Evolutionary conservation across 108 stramenopile species (phyloP).

Genomic region (Skeletonema marinoi): DNA sequence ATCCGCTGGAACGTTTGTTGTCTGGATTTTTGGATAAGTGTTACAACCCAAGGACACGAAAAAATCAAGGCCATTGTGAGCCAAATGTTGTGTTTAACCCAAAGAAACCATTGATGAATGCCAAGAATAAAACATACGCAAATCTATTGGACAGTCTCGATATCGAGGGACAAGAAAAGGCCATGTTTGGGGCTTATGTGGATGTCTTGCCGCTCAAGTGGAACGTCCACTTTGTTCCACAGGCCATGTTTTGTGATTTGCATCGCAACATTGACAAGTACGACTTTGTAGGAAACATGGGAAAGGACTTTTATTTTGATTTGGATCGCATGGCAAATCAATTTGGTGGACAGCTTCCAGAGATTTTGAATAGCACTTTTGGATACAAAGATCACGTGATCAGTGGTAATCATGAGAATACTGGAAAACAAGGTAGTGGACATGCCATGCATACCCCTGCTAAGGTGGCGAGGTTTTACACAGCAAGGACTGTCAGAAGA

Average conservation of each 20-base stretch:
- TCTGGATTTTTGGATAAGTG: constrained; percentile 68
- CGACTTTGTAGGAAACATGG: constrained; percentile 65
- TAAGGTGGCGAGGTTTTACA: constrained; percentile 52
- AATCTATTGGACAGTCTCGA: constrained; percentile 10
- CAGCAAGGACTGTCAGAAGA: constrained; percentile 51
- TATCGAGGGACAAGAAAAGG: constrained; percentile 23
- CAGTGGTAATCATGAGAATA: background rate
- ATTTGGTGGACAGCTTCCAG: constrained; percentile 20
- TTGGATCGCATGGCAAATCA: constrained; percentile 38
- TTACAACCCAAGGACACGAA: constrained; percentile 21
- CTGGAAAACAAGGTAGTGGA: constrained; percentile 15
- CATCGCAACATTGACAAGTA: constrained; percentile 51
- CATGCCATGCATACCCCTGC: constrained; percentile 29
- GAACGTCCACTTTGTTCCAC: constrained; percentile 70
- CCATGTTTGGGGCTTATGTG: constrained; percentile 60
- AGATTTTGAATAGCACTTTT: constrained; percentile 33
- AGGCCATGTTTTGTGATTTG: constrained; percentile 59
- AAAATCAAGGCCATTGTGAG: constrained; percentile 45
- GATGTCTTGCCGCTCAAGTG: constrained; percentile 65
- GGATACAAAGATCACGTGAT: constrained; percentile 5
- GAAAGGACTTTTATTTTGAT: constrained; percentile 31
- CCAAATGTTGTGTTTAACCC: constrained; percentile 40
- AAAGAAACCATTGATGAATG: constrained; percentile 7
- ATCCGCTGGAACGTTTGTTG: constrained; percentile 71
- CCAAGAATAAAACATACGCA: constrained; percentile 5